These are phyloP conservation scores for Claviceps sp. DNA, from an alignment of 2,329 filamentous ascomycete genomes.

Conservation along the genomic window DNA sequence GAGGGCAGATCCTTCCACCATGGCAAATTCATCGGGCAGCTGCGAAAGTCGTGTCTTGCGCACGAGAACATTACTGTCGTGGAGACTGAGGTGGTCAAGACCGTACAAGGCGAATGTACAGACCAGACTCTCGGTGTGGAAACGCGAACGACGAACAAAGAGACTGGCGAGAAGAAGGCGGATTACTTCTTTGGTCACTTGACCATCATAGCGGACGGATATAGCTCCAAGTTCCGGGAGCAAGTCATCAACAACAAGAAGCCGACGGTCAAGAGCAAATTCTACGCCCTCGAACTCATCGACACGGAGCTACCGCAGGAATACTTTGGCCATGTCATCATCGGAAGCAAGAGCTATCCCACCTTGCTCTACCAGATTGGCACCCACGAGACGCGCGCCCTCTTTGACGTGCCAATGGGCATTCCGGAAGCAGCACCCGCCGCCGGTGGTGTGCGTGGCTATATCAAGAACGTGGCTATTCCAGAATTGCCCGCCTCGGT, in stretches of 20 bases:
- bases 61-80: slow-evolving; percentile 80
- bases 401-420: slow-evolving; percentile 76
- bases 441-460: slow-evolving; percentile 71
- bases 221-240: slow-evolving; percentile 83
- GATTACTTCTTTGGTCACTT: slow-evolving; percentile 82
- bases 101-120: slow-evolving; percentile 56
- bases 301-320: slow-evolving; percentile 67
- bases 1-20: slow-evolving; percentile 84
- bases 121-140: slow-evolving; percentile 73
- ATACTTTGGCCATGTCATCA: slow-evolving; percentile 74
- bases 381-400: slow-evolving; percentile 77
- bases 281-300: slow-evolving; percentile 86
- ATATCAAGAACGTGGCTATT: slow-evolving; percentile 68
- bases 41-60: slow-evolving; percentile 59
- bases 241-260: slow-evolving; percentile 48
- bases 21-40: slow-evolving; percentile 75
- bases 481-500: slow-evolving; percentile 62
- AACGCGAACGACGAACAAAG: slow-evolving; percentile 48
- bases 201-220: slow-evolving; percentile 85
- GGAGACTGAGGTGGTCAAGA: slow-evolving; percentile 71
- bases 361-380: slow-evolving; percentile 95
- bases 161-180: slow-evolving; percentile 38
- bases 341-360: slow-evolving; percentile 55
- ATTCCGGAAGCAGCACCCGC: slow-evolving; percentile 58
- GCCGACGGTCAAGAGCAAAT: slow-evolving; percentile 68